Evolutionary conservation across 768 basidiomycete genomes (phyloP).

Genomic region (Lactarius vividus): DNA sequence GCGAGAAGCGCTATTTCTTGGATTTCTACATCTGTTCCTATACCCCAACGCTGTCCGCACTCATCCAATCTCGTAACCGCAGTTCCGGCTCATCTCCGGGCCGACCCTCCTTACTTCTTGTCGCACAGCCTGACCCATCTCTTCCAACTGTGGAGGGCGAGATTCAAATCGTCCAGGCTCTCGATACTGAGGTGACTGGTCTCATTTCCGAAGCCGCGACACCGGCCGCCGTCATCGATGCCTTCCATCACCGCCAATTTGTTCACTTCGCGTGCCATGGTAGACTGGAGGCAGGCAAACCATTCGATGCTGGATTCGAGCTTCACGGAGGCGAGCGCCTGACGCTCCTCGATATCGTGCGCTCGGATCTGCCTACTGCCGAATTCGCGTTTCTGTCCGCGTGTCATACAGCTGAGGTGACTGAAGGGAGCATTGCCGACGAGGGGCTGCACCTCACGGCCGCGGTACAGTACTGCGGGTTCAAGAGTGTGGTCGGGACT

Average conservation of each 20-base stretch:
- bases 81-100: too few relatives aligned
- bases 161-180: background rate
- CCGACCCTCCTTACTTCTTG: too few relatives aligned
- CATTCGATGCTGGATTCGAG: constrained; percentile 1
- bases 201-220: background rate
- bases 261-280: constrained; percentile 10
- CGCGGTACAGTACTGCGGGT: background rate
- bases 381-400: constrained; percentile 5
- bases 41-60: too few relatives aligned
- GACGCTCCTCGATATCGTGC: background rate
- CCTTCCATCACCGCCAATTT: background rate
- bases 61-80: too few relatives aligned
- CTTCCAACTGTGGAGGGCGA: background rate
- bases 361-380: background rate
- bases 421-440: background rate
- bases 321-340: background rate
- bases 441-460: background rate
- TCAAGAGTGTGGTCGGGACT: constrained; percentile 1
- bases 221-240: background rate
- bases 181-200: background rate
- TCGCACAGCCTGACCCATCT: too few relatives aligned
- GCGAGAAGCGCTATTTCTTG: background rate
- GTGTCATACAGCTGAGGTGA: background rate
- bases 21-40: constrained; percentile 8
- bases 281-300: background rate